phyloP scores from a whole-genome alignment of 2,329 filamentous ascomycete genomes.

The Fusarium sp. region DNA sequence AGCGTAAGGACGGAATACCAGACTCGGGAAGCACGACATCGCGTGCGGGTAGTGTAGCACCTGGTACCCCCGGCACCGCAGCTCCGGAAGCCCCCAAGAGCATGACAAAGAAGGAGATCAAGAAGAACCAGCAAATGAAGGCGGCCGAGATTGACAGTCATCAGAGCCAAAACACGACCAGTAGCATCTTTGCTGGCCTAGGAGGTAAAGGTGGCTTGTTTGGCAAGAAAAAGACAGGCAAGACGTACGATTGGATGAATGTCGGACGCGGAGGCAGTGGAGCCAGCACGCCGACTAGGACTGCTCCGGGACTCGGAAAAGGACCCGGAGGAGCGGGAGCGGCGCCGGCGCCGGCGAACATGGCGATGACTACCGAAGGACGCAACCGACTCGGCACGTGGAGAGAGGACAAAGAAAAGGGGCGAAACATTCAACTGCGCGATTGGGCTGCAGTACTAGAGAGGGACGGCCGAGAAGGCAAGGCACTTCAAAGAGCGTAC shows the following conservation, averaged over 20 bases:
- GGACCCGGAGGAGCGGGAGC: constrained; percentile 48
- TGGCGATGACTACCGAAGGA: constrained; percentile 65
- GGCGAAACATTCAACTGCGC: constrained; percentile 82
- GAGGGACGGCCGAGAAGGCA: constrained; percentile 75
- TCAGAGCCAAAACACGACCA: constrained; percentile 84
- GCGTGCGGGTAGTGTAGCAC: constrained; percentile 66
- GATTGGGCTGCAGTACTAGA: constrained; percentile 86
- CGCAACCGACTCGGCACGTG: constrained; percentile 76
- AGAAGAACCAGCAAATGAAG: constrained; percentile 80
- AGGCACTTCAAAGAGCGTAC: constrained; percentile 70
- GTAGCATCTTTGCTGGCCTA: constrained; percentile 75
- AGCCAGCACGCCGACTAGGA: constrained; percentile 61
- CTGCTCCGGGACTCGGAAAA: constrained; percentile 48
- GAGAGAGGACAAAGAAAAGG: constrained; percentile 82
- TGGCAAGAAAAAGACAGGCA: constrained; percentile 69
- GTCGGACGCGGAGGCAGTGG: constrained; percentile 63
- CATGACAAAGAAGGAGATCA: constrained; percentile 86
- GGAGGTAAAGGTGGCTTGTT: constrained; percentile 69
- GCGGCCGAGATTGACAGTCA: constrained; percentile 82
- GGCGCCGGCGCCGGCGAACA: constrained; percentile 46
- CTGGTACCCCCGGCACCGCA: constrained; percentile 70
- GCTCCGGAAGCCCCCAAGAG: constrained; percentile 75
- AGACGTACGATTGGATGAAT: constrained; percentile 82
- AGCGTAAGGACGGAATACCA: constrained; percentile 67
- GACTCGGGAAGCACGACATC: constrained; percentile 61